Evolutionary conservation across 768 basidiomycete species (phyloP).

Genomic region (Suillus plorans): DNA sequence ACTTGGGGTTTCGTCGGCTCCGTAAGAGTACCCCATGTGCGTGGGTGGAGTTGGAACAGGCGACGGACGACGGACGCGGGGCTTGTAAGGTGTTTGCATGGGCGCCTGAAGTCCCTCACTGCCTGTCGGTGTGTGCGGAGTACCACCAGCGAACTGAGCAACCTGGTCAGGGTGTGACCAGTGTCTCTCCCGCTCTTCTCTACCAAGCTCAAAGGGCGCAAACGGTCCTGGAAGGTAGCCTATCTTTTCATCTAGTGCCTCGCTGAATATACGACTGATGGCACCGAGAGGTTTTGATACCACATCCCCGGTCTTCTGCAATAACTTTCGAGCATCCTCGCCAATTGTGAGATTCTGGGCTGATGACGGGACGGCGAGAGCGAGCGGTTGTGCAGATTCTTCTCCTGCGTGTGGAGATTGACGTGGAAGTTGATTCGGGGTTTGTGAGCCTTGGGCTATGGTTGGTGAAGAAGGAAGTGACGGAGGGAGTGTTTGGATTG

Average conservation of each 20-base stretch:
- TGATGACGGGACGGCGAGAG: constrained; percentile 55
- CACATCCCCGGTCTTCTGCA: constrained; percentile 89
- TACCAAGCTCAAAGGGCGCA: constrained; percentile 62
- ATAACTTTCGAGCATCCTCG: constrained; percentile 77
- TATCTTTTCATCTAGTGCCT: constrained; percentile 73
- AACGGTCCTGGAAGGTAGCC: constrained; percentile 69
- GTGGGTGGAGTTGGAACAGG: constrained; percentile 31
- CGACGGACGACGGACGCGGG: constrained; percentile 61
- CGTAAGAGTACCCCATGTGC: constrained; percentile 16
- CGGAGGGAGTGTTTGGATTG: constrained; percentile 48
- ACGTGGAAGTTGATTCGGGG: constrained; percentile 32
- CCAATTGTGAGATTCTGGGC: constrained; percentile 28
- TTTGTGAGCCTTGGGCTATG: constrained; percentile 36
- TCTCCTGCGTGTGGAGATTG: constrained; percentile 70
- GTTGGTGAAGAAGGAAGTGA: constrained; percentile 31
- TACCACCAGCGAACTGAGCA: constrained; percentile 24
- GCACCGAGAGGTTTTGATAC: constrained; percentile 91
- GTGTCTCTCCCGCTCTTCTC: constrained; percentile 42
- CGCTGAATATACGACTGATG: constrained; percentile 84
- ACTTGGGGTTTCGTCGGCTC: constrained; percentile 49
- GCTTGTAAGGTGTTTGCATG: constrained; percentile 73
- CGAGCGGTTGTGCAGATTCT: constrained; percentile 82
- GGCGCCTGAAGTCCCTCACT: constrained; percentile 23
- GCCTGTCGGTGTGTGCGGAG: constrained; percentile 41
- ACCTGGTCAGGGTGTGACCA: constrained; percentile 41